Base-by-base conservation (phyloP, 768 basidiomycete genomes). In the Cyclocybe cylindracea region DNA sequence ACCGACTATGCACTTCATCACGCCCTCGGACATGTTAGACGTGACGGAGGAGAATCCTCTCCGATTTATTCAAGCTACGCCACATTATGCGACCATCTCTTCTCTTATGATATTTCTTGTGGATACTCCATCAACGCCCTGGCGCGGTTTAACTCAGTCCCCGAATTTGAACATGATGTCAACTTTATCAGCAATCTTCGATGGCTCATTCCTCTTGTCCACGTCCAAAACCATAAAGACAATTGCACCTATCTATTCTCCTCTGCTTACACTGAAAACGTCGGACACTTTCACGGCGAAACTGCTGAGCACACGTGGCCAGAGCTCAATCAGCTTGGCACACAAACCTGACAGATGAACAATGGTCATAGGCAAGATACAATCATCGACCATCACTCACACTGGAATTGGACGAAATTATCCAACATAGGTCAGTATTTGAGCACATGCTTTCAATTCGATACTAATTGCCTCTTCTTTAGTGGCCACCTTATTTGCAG, bases 261-360 rank as follows among this genome's bases (percentile, higher is more conserved):
- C 0, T 59, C 59, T 1, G 58, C 61, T 1, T 70, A 66, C 36
- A 56, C 29, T 3, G 9, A 16, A 2, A 9, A 44, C 13, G 57
- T 56, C 1, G 63, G 63, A 0, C 63, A 68, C 32, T 66, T 66
- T 38, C 56, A 65, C 51, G 70, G 70, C 0, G 68, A 72, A 55
- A 62, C 57, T 0, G 60, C 64, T 0, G 70, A 72, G 56, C 51
- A 60, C 2, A 18, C 34, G 1, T 71, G 70, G 69, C 14, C 48
- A 0, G 51, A 62, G 18, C 11, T 46, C 1, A 69, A 70, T 43
- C 56, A 57, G 11, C 47, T 64, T 3, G 63, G 54, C 0, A 40
- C 49, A 2, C 60, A 60, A 16, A 60, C 57, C 0, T 53, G 59
- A 0, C 66, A 70, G 37, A 70, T 70, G 70, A 66, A 61, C 34